A percentile compares a stretch with the other conserved stretches of the same genome.
These are phyloP conservation scores for Aspergillus nanangensis DNA, from an alignment of 495 filamentous ascomycete species.

Conservation along the genomic window DNA sequence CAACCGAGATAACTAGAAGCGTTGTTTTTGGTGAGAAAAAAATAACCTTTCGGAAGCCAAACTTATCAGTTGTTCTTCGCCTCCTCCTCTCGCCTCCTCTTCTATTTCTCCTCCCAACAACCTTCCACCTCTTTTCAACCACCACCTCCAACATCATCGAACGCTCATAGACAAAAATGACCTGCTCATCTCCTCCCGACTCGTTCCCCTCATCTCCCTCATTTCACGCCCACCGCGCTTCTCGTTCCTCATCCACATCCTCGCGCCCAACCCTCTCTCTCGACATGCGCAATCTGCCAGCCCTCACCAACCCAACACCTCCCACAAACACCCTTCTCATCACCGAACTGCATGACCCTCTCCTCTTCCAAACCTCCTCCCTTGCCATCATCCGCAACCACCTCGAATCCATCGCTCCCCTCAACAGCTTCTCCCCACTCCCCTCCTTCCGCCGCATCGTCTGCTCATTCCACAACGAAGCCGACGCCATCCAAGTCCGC, in stretches of 20 bases:
- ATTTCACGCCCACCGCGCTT: slow-evolving; percentile 38
- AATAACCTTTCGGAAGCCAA: too few relatives aligned
- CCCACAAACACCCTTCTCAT: slow-evolving; percentile 94
- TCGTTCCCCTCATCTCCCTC: slow-evolving; percentile 24
- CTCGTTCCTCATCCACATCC: slow-evolving; percentile 19
- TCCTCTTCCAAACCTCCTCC: slow-evolving; percentile 74
- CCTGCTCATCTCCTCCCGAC: slow-evolving; percentile 16
- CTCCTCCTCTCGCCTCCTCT: too few relatives aligned
- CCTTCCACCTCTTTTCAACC: slow-evolving; percentile 2
- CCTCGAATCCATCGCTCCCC: slow-evolving; percentile 59
- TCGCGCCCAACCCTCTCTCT: slow-evolving; percentile 60
- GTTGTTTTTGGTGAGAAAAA: too few relatives aligned
- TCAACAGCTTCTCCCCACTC: slow-evolving; percentile 87
- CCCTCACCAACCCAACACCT: slow-evolving; percentile 70
- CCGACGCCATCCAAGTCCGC: slow-evolving; percentile 70
- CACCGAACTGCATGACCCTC: slow-evolving; percentile 71
- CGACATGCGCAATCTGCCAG: slow-evolving; percentile 76
- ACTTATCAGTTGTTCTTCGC: too few relatives aligned
- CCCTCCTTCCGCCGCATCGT: slow-evolving; percentile 91
- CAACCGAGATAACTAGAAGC: too few relatives aligned
- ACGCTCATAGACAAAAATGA: slow-evolving; percentile 20
- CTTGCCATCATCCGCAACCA: slow-evolving; percentile 71
- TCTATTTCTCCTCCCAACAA: slow-evolving; percentile 7
- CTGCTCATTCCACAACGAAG: slow-evolving; percentile 72
- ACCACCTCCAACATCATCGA: background rate